Conservation (phyloP, 176 grass and related monocot genomes). For the Olyra latifolia region DNA sequence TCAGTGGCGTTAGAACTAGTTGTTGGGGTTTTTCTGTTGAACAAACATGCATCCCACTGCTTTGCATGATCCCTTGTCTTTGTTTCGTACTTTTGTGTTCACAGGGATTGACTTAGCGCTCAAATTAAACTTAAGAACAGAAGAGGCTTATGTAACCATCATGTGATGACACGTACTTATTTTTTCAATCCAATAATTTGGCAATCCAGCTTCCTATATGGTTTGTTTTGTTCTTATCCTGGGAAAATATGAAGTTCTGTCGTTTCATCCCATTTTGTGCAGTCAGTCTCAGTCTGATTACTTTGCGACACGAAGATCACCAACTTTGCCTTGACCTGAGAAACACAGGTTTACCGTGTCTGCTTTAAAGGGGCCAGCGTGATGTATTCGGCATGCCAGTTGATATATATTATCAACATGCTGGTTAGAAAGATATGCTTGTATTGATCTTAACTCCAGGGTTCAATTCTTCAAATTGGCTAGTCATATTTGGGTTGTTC, state of each 20-base stretch:
- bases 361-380: not conserved
- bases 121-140: constrained; percentile 19
- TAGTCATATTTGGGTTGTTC: not conserved
- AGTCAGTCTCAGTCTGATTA: rapidly evolving
- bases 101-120: constrained; percentile 1
- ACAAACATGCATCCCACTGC: constrained; percentile 22
- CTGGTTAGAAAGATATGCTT: not conserved
- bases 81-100: constrained; percentile 19
- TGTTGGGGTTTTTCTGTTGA: not conserved
- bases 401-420: not conserved
- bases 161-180: not conserved
- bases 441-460: not conserved
- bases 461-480: not conserved
- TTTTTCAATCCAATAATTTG: constrained; percentile 28
- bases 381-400: not conserved
- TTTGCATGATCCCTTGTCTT: not conserved
- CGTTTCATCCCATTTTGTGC: not conserved
- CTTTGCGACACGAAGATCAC: not conserved
- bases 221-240: not conserved
- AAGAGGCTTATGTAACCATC: constrained; percentile 14
- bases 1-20: constrained; percentile 7
- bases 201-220: not conserved
- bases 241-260: not conserved
- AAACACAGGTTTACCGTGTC: not conserved
- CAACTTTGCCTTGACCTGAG: not conserved